A percentile compares a stretch with the other conserved stretches of the same genome.
phyloP scores from a whole-genome alignment of 768 basidiomycete genomes.

The Phylloporus arenicola region DNA sequence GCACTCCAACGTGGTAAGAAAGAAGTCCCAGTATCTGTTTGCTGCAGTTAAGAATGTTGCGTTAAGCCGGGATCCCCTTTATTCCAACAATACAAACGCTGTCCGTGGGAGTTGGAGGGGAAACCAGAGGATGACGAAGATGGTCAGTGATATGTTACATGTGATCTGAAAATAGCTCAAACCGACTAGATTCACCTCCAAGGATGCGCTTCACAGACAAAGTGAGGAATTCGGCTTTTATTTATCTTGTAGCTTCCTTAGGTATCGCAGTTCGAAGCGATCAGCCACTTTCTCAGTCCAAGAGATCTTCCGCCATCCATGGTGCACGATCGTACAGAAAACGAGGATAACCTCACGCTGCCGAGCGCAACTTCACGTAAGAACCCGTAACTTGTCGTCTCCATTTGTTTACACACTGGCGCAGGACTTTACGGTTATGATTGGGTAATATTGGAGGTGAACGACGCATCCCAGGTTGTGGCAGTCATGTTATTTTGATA shows the following conservation, averaged over 20 bases:
- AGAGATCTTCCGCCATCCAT: conserved; percentile 74
- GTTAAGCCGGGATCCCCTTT: conserved; percentile 77
- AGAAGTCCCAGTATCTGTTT: neutral
- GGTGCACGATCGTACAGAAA: conserved; percentile 74
- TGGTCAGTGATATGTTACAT: conserved; percentile 37
- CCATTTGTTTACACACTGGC: neutral
- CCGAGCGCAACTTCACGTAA: conserved; percentile 65
- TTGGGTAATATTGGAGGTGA: conserved; percentile 75
- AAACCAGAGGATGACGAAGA: conserved; percentile 80
- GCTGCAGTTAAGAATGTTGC: conserved; percentile 1
- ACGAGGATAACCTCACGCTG: conserved; percentile 63
- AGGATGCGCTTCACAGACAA: conserved; percentile 68
- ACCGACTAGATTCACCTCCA: conserved; percentile 59
- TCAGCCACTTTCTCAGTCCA: conserved; percentile 71
- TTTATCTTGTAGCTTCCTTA: neutral
- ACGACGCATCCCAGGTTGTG: conserved; percentile 72
- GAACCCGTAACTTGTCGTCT: conserved; percentile 23
- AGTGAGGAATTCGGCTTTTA: conserved; percentile 32
- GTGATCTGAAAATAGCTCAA: neutral
- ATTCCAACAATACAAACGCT: conserved; percentile 88
- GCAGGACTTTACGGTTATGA: conserved; percentile 63
- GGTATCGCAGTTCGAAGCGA: conserved; percentile 66
- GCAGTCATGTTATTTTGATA: conserved; percentile 63
- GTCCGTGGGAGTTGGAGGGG: conserved; percentile 85
- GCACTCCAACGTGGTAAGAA: conserved; percentile 79